Conservation (phyloP, 1,284 basidiomycete genomes). For the Ganoderma lingzhi region DNA sequence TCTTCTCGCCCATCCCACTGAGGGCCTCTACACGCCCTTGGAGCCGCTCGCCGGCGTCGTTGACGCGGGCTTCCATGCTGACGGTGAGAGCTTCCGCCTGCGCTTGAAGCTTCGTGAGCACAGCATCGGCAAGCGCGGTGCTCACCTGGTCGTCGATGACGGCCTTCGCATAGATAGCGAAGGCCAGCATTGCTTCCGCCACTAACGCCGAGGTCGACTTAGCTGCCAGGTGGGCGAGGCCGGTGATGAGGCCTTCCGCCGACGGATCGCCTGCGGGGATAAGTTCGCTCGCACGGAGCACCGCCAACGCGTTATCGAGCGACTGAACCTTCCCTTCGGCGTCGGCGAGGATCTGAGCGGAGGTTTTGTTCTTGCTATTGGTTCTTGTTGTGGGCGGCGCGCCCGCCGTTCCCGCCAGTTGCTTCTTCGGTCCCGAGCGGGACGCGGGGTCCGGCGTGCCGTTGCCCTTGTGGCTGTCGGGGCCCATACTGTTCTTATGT, state of each 20-base stretch:
- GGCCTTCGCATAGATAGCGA: background rate
- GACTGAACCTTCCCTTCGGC: background rate
- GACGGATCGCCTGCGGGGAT: background rate
- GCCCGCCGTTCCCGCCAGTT: background rate
- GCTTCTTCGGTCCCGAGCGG: background rate
- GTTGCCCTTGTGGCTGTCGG: background rate
- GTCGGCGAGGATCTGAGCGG: background rate
- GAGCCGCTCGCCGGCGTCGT: no score
- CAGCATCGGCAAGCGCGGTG: background rate
- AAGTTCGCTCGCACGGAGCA: background rate
- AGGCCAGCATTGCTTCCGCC: background rate
- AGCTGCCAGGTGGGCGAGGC: background rate
- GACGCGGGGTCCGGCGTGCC: background rate
- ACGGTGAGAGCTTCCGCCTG: background rate
- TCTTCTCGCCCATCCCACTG: background rate
- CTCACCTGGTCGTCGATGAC: background rate
- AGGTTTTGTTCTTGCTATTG: background rate
- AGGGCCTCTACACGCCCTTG: background rate
- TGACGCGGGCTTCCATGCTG: no score
- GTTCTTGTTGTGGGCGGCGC: background rate
- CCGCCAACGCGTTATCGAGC: fast-evolving
- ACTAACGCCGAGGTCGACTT: background rate
- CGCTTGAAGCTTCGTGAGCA: background rate
- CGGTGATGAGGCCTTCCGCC: background rate
- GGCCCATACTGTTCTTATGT: no score